Percentiles rank a stretch among this genome's conserved stretches.
These are phyloP conservation scores for Botryosphaeria dothidea DNA, from an alignment of 2,329 filamentous ascomycete species.

Conservation along the genomic window DNA sequence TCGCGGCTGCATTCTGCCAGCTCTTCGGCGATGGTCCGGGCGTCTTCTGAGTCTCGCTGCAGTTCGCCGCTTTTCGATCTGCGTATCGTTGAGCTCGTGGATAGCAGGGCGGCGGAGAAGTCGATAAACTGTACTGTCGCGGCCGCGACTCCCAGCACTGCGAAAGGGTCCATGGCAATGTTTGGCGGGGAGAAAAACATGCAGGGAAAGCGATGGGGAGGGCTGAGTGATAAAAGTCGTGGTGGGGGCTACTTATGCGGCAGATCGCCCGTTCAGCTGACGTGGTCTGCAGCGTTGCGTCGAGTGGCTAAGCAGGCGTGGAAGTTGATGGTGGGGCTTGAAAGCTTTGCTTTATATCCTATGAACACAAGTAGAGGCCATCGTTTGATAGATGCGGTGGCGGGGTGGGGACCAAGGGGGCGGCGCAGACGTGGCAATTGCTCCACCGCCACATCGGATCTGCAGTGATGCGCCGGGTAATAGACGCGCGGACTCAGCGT, in stretches of 20 bases:
- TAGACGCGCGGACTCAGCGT: neutral
- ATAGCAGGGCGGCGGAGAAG: conserved; percentile 1
- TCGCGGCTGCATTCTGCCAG: neutral
- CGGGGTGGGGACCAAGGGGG: conserved; percentile 4
- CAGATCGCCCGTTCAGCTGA: neutral
- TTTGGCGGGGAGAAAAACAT: neutral
- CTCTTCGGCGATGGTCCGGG: neutral
- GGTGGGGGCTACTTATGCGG: neutral
- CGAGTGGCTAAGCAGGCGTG: neutral
- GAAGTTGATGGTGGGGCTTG: neutral
- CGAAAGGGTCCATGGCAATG: neutral
- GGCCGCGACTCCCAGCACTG: neutral
- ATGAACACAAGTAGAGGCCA: neutral
- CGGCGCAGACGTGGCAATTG: conserved; percentile 10
- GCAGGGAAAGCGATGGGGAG: neutral
- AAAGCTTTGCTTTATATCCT: neutral
- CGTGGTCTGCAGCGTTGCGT: neutral
- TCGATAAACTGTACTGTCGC: conserved; percentile 6
- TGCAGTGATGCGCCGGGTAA: neutral
- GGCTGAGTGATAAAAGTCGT: neutral
- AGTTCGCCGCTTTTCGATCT: neutral
- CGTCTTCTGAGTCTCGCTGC: neutral
- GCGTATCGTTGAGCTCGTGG: neutral
- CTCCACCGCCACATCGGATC: neutral
- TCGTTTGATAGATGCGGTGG: neutral